Evolutionary conservation across 768 basidiomycete species (phyloP), one percentile per base, ranked within the genome.

Genomic region (Candolleomyces efflorescens): DNA sequence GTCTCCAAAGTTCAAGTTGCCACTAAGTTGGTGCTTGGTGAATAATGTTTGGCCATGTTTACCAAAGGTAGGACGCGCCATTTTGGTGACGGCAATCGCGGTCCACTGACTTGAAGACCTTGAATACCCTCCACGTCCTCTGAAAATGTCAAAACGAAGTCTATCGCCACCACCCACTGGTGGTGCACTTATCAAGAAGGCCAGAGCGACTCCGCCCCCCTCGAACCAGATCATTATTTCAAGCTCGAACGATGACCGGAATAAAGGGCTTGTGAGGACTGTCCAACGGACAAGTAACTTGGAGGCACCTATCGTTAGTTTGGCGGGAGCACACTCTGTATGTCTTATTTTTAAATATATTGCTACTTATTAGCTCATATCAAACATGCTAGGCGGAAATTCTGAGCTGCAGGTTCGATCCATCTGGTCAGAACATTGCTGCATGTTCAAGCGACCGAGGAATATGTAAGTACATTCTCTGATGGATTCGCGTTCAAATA

Each of bases 231-330:
- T 94, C 50, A 81, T 81, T 39, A 92, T 93, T 38, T 92, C 92
- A 0, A 87, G 87, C 2, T 80, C 83, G 0, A 81, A 82, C 55
- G 85, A 92, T 66, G 86, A 89, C 60, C 78, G 84, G 53, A 82
- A 80, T 70, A 90, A 91, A 68, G 90, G 86, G 20, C 83, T 94
- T 53, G 79, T 96, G 60, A 81, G 94, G 61, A 89, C 83, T 22
- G 83, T 98, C 24, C 90, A 92, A 69, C 81, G 97, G 47, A 99
- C 97, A n/a, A 94, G 91, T 72, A 87, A 82, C 63, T 81, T 98
- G 41, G 89, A 93, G 64, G 94, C 94, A 44, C 97, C 97, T 26
- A 98, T 99, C 66, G 85, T 98, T 66, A 90, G 90, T 65, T 76
- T 99, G 60, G 80, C 85, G 15, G 92, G 96, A 2, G 87, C 94